phyloP scores from a whole-genome alignment of 2,329 filamentous ascomycete species.

The Hawksworthiomyces lignivorus region DNA sequence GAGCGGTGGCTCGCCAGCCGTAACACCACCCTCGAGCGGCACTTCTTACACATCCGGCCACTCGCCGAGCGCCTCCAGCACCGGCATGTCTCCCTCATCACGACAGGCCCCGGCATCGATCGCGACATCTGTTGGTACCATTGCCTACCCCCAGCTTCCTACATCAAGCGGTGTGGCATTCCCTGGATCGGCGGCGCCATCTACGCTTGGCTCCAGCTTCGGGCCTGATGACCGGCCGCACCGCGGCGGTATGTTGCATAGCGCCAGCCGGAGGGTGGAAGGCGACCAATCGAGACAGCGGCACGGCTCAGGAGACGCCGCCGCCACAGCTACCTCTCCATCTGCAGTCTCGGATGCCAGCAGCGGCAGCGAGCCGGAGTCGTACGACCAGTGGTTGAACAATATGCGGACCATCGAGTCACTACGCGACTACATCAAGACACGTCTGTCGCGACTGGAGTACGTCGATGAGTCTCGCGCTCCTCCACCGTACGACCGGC shows the following conservation, averaged over 20 bases:
- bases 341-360: slow-evolving; percentile 48
- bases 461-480: slow-evolving; percentile 32
- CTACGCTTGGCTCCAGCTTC: slow-evolving; percentile 62
- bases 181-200: slow-evolving; percentile 58
- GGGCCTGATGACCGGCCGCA: slow-evolving; percentile 56
- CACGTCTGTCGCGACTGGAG: slow-evolving; percentile 49
- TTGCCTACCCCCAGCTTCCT: slow-evolving; percentile 69
- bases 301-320: slow-evolving; percentile 34
- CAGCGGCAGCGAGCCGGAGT: slow-evolving; percentile 45
- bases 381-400: slow-evolving; percentile 58
- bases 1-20: slow-evolving; percentile 58
- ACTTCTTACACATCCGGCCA: slow-evolving; percentile 72
- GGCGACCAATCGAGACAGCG: slow-evolving; percentile 19
- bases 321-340: slow-evolving; percentile 44
- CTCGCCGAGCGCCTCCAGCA: slow-evolving; percentile 64
- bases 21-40: slow-evolving; percentile 68
- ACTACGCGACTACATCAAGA: slow-evolving; percentile 49
- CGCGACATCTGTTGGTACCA: slow-evolving; percentile 45
- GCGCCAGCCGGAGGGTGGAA: slow-evolving; percentile 37
- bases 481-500: neutral
- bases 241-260: slow-evolving; percentile 60
- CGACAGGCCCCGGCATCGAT: slow-evolving; percentile 36
- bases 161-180: slow-evolving; percentile 53
- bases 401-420: slow-evolving; percentile 59
- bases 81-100: slow-evolving; percentile 60